Evolutionary conservation across 2,329 filamentous ascomycete species (phyloP).

Genomic region (Podosphaera fusca): DNA sequence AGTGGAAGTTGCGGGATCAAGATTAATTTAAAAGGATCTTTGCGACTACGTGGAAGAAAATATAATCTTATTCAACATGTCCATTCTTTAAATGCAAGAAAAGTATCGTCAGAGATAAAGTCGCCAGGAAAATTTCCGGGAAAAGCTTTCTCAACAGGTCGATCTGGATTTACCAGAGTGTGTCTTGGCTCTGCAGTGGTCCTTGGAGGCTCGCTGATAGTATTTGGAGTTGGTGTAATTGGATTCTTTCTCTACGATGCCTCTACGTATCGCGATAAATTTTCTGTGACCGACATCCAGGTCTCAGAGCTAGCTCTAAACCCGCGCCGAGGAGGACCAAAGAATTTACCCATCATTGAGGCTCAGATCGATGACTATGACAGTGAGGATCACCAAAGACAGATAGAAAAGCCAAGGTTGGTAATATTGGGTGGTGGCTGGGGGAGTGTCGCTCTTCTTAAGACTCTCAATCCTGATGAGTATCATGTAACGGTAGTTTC

Average conservation of each 20-base stretch:
- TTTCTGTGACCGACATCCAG: slow-evolving; percentile 44
- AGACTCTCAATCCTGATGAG: slow-evolving; percentile 70
- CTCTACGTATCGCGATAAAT: slow-evolving; percentile 60
- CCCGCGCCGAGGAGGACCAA: slow-evolving; percentile 66
- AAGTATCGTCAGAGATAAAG: too few relatives aligned
- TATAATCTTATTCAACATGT: too few relatives aligned
- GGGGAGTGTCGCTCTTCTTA: slow-evolving; percentile 80
- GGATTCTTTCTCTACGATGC: slow-evolving; percentile 90
- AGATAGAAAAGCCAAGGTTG: slow-evolving; percentile 74
- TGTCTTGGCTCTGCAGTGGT: slow-evolving; percentile 46
- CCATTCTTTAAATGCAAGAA: too few relatives aligned
- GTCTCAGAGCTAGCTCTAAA: slow-evolving; percentile 69
- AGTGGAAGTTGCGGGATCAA: too few relatives aligned
- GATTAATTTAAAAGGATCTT: too few relatives aligned
- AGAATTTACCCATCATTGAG: slow-evolving; percentile 83
- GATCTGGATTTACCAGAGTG: slow-evolving; percentile 25
- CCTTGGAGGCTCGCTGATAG: slow-evolving; percentile 51
- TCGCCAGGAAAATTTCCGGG: too few relatives aligned
- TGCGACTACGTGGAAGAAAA: too few relatives aligned
- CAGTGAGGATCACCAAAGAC: slow-evolving; percentile 38
- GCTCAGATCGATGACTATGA: slow-evolving; percentile 79
- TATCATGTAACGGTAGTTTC: slow-evolving; percentile 93
- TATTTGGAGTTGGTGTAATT: slow-evolving; percentile 45
- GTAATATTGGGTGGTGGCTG: slow-evolving; percentile 88
- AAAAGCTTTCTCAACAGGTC: too few relatives aligned